Conservation (phyloP, 768 basidiomycete genomes). For the Tulasnella sp. region DNA sequence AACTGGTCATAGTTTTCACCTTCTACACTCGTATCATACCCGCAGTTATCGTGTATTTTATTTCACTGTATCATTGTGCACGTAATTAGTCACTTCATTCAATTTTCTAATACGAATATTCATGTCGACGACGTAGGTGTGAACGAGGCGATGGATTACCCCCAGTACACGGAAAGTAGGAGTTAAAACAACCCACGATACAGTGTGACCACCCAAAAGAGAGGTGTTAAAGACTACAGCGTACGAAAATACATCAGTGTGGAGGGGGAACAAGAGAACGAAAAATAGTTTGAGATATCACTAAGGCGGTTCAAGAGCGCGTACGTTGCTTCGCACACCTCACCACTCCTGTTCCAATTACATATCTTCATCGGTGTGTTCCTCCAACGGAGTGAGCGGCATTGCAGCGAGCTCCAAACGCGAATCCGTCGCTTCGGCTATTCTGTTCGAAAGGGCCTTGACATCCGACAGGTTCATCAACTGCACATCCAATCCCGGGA, state of each 20-base stretch:
- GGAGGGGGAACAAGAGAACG: background rate
- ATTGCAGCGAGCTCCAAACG: background rate
- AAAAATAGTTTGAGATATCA: background rate
- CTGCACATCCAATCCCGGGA: background rate
- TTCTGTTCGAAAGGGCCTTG: background rate
- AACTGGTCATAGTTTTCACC: background rate
- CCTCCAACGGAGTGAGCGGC: background rate
- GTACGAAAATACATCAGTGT: background rate
- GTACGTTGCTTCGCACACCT: background rate
- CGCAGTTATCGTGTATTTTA: background rate
- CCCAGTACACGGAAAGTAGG: background rate
- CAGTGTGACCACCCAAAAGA: background rate
- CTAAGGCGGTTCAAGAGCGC: background rate
- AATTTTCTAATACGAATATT: too few relatives aligned
- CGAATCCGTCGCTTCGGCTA: background rate
- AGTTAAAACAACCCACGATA: background rate
- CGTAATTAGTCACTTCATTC: background rate
- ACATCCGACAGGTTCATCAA: background rate
- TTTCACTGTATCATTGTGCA: background rate
- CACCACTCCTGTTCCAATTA: background rate
- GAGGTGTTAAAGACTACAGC: background rate
- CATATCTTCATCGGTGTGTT: background rate
- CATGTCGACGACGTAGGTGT: too few relatives aligned
- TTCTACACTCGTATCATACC: background rate
- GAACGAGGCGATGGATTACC: background rate